Percentiles rank a stretch among this genome's conserved stretches.
phyloP scores from a whole-genome alignment of 108 stramenopile genomes.

The Nannochloropsis gaditana region DNA sequence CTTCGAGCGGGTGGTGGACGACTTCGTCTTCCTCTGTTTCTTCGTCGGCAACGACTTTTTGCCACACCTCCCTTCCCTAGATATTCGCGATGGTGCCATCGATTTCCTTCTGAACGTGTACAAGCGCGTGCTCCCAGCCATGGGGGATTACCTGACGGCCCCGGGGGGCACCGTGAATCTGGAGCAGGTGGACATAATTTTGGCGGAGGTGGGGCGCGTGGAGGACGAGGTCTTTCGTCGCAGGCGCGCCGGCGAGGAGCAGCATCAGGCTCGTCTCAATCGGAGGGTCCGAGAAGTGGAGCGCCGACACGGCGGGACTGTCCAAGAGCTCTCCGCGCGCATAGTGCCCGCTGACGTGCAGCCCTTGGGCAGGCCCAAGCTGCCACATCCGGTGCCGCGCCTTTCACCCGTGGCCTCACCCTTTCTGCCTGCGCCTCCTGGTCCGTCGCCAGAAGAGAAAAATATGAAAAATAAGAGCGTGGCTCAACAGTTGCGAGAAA shows the following conservation, averaged over 20 bases:
- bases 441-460: neutral
- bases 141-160: constrained; percentile 89
- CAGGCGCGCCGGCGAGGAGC: constrained; percentile 74
- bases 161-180: constrained; percentile 75
- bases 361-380: neutral
- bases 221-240: constrained; percentile 92
- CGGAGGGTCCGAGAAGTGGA: neutral
- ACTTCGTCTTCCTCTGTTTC: constrained; percentile 97
- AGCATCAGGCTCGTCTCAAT: constrained; percentile 56
- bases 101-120: constrained; percentile 86
- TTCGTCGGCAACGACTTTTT: constrained; percentile 87
- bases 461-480: constrained; percentile 27
- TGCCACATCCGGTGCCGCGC: neutral
- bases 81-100: constrained; percentile 92
- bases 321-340: neutral
- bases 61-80: constrained; percentile 78
- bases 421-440: neutral
- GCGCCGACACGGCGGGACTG: neutral
- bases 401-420: neutral
- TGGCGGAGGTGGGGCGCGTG: constrained; percentile 83
- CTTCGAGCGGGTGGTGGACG: constrained; percentile 89
- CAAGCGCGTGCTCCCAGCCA: constrained; percentile 77
- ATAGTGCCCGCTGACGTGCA: neutral
- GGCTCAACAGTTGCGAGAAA: constrained; percentile 24
- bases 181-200: constrained; percentile 78